Evolutionary conservation across 345 rosid species (phyloP).

Genomic region (Laguncularia racemosa): DNA sequence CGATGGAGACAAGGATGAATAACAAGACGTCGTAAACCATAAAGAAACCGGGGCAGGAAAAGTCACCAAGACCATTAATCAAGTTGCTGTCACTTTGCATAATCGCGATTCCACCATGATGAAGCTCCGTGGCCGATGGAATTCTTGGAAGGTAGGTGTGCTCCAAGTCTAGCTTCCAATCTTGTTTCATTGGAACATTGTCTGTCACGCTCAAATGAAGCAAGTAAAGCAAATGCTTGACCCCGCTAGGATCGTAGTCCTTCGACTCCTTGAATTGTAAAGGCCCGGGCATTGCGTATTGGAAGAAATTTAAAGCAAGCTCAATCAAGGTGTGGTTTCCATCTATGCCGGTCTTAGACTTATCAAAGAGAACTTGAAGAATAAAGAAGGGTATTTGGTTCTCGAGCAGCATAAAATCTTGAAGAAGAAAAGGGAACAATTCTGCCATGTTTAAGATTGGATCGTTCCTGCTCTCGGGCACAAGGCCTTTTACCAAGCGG

Average conservation of each 20-base stretch:
- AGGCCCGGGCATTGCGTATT: slow-evolving; percentile 18
- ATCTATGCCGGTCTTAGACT: slow-evolving; percentile 4
- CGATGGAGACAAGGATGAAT: no score
- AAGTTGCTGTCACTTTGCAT: no score
- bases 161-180: neutral
- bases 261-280: slow-evolving; percentile 6
- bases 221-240: slow-evolving; percentile 38
- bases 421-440: slow-evolving; percentile 26
- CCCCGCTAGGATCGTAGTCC: slow-evolving; percentile 7
- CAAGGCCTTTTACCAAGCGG: slow-evolving; percentile 22
- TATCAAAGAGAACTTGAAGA: slow-evolving; percentile 23
- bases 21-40: no score
- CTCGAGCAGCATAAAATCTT: slow-evolving; percentile 42
- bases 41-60: no score
- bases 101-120: no score
- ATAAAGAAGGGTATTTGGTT: slow-evolving; percentile 48
- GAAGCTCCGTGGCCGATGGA: slow-evolving; percentile 38
- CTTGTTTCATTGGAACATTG: no score
- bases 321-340: slow-evolving; percentile 10
- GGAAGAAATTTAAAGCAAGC: slow-evolving; percentile 33
- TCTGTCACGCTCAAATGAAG: slow-evolving; percentile 30
- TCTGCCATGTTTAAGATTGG: slow-evolving; percentile 34
- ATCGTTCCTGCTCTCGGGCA: slow-evolving; percentile 32
- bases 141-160: neutral
- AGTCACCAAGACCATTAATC: no score